Evolutionary conservation across 2,329 filamentous ascomycete species (phyloP), one percentile per base, ranked within the genome.

Genomic region (Ceratocystis alfenasii): DNA sequence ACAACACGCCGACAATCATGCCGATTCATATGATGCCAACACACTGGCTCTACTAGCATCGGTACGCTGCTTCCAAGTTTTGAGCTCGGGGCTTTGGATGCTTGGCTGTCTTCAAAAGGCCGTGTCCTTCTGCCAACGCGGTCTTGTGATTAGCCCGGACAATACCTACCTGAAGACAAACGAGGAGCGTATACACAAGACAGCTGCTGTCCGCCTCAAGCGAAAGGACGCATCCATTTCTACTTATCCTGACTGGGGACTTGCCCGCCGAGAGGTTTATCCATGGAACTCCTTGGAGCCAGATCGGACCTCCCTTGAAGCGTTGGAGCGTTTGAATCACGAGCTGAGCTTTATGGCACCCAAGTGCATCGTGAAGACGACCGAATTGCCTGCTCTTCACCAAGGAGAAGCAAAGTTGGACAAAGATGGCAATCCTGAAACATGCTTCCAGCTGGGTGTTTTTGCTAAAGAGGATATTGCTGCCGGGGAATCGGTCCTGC

Each of bases 381-480:
- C 90, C 0, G 82, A 87, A 41, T 77, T 99, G 3, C 94, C 93
- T 0, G 78, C 89, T 0, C 76, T 97, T 28, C 78, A 86, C 10
- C 77, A 78, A 28, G 81, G 80, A 3, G 81, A 81, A 66, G 75
- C 76, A 33, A 80, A 77, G 0, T 78, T 81, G 67, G 72, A 72
- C 30, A 79, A 78, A 69, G 60, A 63, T 17, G 77, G 79, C n/a
- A 77, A 77, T 50, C 81, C 80, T 17, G 77, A 79, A 7, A 87
- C 83, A 4, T 86, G 85, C 70, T 82, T 83, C 68, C 94, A 99
- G 74, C 82, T 99, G 0, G 94, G 94, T 3, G 81, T 99, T 2
- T 97, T 97, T 73, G 93, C 92, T 6, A 89, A 85, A 70, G 83
- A 89, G 69, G 87, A 95, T 69, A 89, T 97, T 46, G 76, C 79